Evolutionary conservation across 805 yeast species (phyloP), one percentile per base, ranked within the genome.

Genomic region (Saccharomyces paradoxus): DNA sequence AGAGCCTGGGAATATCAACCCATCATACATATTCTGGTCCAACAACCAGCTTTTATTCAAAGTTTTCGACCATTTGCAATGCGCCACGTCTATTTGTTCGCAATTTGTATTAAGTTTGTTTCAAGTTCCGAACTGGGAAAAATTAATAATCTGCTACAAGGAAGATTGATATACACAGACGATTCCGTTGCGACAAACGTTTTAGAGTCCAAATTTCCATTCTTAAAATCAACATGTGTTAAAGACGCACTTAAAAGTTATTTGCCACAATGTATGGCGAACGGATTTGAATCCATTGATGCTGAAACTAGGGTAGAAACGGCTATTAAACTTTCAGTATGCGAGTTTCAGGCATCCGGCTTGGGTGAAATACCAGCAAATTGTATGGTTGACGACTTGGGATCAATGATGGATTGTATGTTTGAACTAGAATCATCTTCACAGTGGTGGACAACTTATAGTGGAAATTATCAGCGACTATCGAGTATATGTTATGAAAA

Each of bases 391-490:
- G 50, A 21, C 32, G 41, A 48, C 28, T 9, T 48, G 7, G 31
- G n/a, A 6, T 48, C 50, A 24, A 53, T 66, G 49, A 65, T 66
- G 22, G 57, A 55, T 1, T 82, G 86, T 56, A 69, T 81, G 30
- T 51, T 58, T 3, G 67, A 71, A 2, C 57, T 81, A 44, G 79
- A 80, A 53, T 60, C 60, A 24, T 68, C 73, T 2, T 73, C 81
- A 0, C 86, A 84, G 59, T 81, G 84, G 77, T 86, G 92, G 92
- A 84, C 90, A 0, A 81, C 85, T 0, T 85, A 78, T 62, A 83
- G 83, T 57, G 89, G 89, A 0, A 79, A 84, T 61, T 84, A 80
- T 64, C 74, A 82, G 49, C 75, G 78, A 31, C 69, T 84, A 2
- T 72, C 79, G 1, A 72, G 74, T 1, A 70, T 83, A 0, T 86